Evolutionary conservation across 1,139 yeast genomes (phyloP).

Genomic region (Scheffersomyces titani): DNA sequence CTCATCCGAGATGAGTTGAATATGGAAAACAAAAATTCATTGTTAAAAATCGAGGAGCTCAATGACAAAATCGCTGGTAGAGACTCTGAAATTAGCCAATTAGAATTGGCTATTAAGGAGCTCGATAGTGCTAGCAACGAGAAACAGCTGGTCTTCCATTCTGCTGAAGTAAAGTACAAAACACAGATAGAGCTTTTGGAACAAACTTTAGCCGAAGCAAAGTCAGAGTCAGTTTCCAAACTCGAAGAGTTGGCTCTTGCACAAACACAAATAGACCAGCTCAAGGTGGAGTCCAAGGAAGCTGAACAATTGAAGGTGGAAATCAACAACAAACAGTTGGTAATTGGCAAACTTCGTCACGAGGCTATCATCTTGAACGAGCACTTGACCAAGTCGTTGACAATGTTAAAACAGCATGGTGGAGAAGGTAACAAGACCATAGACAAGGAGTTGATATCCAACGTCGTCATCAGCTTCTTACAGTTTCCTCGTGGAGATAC

Average conservation of each 20-base stretch:
- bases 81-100: constrained; percentile 15
- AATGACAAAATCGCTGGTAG: constrained; percentile 31
- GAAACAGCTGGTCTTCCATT: neutral
- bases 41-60: constrained; percentile 48
- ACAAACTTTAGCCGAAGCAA: constrained; percentile 11
- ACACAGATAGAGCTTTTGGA: constrained; percentile 6
- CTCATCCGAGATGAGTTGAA: constrained; percentile 50
- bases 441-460: constrained; percentile 86
- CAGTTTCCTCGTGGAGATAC: constrained; percentile 91
- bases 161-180: neutral
- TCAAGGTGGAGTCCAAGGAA: constrained; percentile 19
- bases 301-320: constrained; percentile 31
- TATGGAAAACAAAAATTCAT: constrained; percentile 44
- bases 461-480: constrained; percentile 79
- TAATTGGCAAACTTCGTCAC: constrained; percentile 88
- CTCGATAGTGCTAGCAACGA: neutral
- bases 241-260: constrained; percentile 7
- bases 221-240: constrained; percentile 5
- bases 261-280: constrained; percentile 12
- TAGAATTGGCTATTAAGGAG: neutral
- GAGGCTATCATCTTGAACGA: constrained; percentile 95
- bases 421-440: constrained; percentile 66
- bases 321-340: constrained; percentile 69
- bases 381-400: constrained; percentile 87
- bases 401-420: constrained; percentile 72